These are phyloP conservation scores for Chrysosphaeria jannelii DNA, from an alignment of 2,329 filamentous ascomycete genomes.

Conservation along the genomic window DNA sequence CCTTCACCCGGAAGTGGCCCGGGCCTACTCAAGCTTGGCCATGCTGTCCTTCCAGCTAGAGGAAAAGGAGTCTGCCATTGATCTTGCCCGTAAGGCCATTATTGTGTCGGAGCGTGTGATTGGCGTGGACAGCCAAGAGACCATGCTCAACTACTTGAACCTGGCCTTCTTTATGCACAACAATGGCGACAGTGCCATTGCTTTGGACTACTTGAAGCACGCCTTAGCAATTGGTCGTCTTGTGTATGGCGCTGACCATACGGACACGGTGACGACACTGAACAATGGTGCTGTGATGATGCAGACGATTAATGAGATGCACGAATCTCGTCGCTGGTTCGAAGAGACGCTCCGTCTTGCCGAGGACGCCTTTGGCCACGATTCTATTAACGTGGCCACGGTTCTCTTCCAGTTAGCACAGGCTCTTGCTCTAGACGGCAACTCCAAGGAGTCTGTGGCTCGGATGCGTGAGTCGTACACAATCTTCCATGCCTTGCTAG, in stretches of 20 bases:
- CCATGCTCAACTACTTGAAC: constrained; percentile 85
- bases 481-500: constrained; percentile 71
- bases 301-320: constrained; percentile 78
- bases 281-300: constrained; percentile 99
- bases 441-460: constrained; percentile 69
- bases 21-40: constrained; percentile 80
- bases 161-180: constrained; percentile 83
- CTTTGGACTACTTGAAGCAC: constrained; percentile 72
- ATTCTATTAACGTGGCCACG: constrained; percentile 78
- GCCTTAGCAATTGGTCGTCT: constrained; percentile 90
- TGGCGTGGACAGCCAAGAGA: constrained; percentile 79
- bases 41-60: constrained; percentile 96
- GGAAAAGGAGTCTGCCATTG: constrained; percentile 83
- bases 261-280: constrained; percentile 91
- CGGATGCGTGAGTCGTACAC: constrained; percentile 93
- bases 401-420: constrained; percentile 93
- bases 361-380: constrained; percentile 64
- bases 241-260: constrained; percentile 78
- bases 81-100: constrained; percentile 85
- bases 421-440: constrained; percentile 78
- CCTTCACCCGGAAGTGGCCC: constrained; percentile 80
- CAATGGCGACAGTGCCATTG: constrained; percentile 61
- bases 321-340: constrained; percentile 89
- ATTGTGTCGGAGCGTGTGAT: constrained; percentile 87
- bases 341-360: constrained; percentile 74